Percentiles rank a stretch among this genome's conserved stretches.
Conservation (phyloP, 2,329 filamentous ascomycete species). For the Passalora sequoiae region DNA sequence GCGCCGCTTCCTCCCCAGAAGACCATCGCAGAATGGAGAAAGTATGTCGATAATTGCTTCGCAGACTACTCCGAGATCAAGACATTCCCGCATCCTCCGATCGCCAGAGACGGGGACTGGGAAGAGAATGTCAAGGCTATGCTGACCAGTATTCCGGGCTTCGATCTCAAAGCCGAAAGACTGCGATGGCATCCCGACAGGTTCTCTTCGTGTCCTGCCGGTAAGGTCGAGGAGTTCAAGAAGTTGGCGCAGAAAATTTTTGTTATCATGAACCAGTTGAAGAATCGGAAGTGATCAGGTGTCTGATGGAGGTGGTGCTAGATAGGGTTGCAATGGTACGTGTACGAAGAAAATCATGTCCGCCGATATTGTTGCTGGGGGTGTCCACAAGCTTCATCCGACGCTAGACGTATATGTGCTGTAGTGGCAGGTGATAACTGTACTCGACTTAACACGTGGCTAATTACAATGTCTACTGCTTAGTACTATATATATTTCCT, state of each 20-base stretch:
- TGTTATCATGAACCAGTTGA: slow-evolving; percentile 1
- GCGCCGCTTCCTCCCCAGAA: no score
- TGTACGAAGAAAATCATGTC: no score
- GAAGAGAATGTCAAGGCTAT: background rate
- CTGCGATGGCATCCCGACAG: slow-evolving; percentile 5
- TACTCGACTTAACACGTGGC: no score
- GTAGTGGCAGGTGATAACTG: no score
- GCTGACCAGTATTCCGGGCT: background rate
- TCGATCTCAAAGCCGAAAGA: slow-evolving; percentile 3
- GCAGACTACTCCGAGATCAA: slow-evolving; percentile 8
- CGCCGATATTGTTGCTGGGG: no score
- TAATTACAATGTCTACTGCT: no score
- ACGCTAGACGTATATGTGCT: no score
- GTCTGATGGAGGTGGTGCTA: background rate
- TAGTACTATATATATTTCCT: no score
- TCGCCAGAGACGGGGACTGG: background rate
- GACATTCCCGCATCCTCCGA: slow-evolving; percentile 7
- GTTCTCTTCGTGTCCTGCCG: background rate
- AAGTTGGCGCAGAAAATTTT: slow-evolving; percentile 3
- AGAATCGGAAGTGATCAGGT: background rate
- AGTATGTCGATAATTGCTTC: slow-evolving; percentile 5
- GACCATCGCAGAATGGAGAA: slow-evolving; percentile 6
- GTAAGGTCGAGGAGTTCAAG: slow-evolving; percentile 5
- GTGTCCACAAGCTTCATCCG: no score
- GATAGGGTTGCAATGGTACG: no score